Conservation (phyloP, 2,329 filamentous ascomycete species). For the Arthroderma uncinatum region DNA sequence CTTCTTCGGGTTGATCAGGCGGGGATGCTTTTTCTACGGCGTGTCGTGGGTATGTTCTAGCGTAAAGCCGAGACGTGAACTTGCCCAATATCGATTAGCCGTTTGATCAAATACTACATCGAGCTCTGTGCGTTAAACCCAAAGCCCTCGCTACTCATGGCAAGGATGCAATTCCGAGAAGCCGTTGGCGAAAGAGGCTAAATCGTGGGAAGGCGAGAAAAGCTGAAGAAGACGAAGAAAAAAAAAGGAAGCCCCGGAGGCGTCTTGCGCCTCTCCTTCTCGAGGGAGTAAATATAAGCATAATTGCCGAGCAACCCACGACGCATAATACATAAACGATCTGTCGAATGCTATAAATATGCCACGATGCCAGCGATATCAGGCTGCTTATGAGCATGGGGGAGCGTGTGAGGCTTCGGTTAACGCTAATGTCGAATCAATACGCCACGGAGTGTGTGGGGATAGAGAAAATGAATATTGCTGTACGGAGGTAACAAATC, state of each 20-base stretch:
- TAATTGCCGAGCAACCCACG: not conserved
- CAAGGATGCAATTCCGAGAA: not conserved
- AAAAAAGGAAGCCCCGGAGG: not conserved
- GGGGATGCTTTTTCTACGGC: not conserved
- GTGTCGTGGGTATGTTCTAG: not conserved
- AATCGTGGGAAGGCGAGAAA: not conserved
- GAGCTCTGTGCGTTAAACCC: conserved; percentile 2
- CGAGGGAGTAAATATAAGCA: not conserved
- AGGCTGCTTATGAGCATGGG: not conserved
- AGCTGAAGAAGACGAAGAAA: not conserved
- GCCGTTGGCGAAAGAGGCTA: conserved; percentile 3
- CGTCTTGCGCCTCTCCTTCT: not conserved
- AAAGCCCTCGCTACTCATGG: not conserved
- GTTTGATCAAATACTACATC: conserved; percentile 4
- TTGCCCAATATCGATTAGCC: conserved; percentile 3
- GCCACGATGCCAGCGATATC: not conserved
- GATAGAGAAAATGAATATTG: not conserved
- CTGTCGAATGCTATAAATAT: not conserved
- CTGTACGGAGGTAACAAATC: conserved; percentile 2
- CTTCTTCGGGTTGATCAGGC: not conserved
- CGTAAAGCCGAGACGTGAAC: conserved; percentile 2
- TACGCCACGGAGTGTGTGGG: not conserved
- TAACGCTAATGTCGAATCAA: not conserved
- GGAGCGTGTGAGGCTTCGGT: not conserved
- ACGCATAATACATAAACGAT: not conserved